phyloP scores from a whole-genome alignment of 768 basidiomycete species.

The Mycena olivaceomarginata region DNA sequence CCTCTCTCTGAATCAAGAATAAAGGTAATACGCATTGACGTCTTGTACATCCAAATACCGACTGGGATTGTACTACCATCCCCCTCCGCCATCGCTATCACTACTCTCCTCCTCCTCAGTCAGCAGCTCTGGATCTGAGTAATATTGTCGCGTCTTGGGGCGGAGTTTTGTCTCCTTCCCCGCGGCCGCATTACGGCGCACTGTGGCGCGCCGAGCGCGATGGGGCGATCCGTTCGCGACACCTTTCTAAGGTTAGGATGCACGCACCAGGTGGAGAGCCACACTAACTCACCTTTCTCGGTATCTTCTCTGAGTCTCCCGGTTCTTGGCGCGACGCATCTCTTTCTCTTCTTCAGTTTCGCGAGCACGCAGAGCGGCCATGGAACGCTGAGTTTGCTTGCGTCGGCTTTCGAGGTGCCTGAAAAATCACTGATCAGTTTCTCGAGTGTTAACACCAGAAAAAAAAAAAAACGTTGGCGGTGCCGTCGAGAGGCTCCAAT shows the following conservation, averaged over 20 bases:
- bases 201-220: neutral
- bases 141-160: conserved; percentile 20
- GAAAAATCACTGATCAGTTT: neutral
- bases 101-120: neutral
- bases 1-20: too few species aligned
- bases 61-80: too few species aligned
- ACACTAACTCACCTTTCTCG: neutral
- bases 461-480: neutral
- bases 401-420: neutral
- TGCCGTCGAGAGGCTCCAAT: neutral
- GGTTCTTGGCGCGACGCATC: neutral
- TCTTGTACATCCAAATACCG: too few species aligned
- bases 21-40: too few species aligned
- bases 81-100: neutral
- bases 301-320: conserved; percentile 1
- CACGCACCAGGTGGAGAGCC: too few species aligned
- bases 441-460: neutral
- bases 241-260: neutral
- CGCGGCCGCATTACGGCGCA: neutral
- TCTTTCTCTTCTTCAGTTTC: neutral
- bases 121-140: neutral
- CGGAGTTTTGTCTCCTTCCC: conserved; percentile 11
- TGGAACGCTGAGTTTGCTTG: neutral
- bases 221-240: neutral
- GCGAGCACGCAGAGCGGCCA: neutral